A percentile compares a stretch with the other conserved stretches of the same genome.
Conservation (phyloP, 1,284 basidiomycete genomes). For the Fomitopsis palustris region DNA sequence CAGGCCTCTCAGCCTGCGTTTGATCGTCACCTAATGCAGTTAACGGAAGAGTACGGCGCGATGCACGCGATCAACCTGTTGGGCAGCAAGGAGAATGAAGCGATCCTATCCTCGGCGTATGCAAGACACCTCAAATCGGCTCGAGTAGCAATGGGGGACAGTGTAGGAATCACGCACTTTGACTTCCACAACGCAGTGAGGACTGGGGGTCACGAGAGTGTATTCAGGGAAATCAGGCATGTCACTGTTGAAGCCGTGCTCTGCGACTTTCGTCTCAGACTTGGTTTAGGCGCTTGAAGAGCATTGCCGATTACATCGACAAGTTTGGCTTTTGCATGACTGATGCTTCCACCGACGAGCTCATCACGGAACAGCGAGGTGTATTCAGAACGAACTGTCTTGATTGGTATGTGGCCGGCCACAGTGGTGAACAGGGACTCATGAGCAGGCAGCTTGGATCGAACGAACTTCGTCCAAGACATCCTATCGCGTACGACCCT, state of each 20-base stretch:
- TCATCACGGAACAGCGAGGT: constrained; percentile 83
- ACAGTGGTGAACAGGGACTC: not conserved
- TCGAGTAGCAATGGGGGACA: constrained; percentile 51
- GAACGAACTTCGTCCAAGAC: constrained; percentile 98
- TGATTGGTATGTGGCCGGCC: constrained; percentile 69
- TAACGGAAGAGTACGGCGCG: constrained; percentile 80
- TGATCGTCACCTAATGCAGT: constrained; percentile 86
- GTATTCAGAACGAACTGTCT: constrained; percentile 95
- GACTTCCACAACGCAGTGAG: constrained; percentile 91
- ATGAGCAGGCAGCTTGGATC: constrained; percentile 68
- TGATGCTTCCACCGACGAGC: constrained; percentile 59
- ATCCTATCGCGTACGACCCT: constrained; percentile 79
- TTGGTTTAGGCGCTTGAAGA: constrained; percentile 50
- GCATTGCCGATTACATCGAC: constrained; percentile 66
- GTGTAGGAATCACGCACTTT: constrained; percentile 79
- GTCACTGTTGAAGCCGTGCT: constrained; percentile 11
- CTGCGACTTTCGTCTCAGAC: not conserved
- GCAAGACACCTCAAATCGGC: constrained; percentile 70
- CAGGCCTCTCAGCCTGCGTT: constrained; percentile 96
- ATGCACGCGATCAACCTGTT: constrained; percentile 88
- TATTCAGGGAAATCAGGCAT: constrained; percentile 73
- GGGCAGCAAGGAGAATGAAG: constrained; percentile 90
- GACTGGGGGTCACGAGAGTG: constrained; percentile 85
- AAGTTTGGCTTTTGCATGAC: constrained; percentile 84
- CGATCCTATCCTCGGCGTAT: constrained; percentile 81